phyloP scores from a whole-genome alignment of 257 asterid species.

The Jacaranda copaia region DNA sequence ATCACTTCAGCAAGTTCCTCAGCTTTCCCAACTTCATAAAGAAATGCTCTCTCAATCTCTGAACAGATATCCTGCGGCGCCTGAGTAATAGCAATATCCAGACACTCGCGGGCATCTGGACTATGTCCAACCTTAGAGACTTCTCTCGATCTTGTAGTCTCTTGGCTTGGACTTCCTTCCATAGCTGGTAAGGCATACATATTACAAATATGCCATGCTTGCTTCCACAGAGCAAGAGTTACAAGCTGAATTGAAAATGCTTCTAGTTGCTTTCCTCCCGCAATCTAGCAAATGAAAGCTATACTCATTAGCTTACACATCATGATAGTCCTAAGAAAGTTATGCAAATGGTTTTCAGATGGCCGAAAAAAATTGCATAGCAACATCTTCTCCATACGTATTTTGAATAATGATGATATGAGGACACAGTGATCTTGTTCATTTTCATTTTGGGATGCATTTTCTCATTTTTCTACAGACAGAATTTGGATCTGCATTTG shows the following conservation, averaged over 20 bases:
- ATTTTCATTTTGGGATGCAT: neutral
- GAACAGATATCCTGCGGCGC: slow-evolving; percentile 55
- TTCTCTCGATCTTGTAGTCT: slow-evolving; percentile 51
- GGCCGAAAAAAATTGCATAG: neutral
- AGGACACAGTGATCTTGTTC: slow-evolving; percentile 10
- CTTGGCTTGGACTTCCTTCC: slow-evolving; percentile 70
- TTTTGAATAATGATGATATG: neutral
- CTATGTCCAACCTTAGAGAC: slow-evolving; percentile 42
- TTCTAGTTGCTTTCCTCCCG: slow-evolving; percentile 72
- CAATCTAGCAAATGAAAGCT: slow-evolving; percentile 54
- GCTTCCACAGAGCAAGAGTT: slow-evolving; percentile 97
- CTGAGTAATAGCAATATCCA: slow-evolving; percentile 43
- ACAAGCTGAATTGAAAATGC: slow-evolving; percentile 91
- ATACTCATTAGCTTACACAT: slow-evolving; percentile 22
- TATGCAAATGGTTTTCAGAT: neutral
- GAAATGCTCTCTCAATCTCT: slow-evolving; percentile 78
- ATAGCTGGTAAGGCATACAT: slow-evolving; percentile 78
- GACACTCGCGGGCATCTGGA: slow-evolving; percentile 47
- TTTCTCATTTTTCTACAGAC: neutral
- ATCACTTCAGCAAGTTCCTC: slow-evolving; percentile 80
- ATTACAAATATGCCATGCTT: slow-evolving; percentile 86
- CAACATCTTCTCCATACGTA: neutral
- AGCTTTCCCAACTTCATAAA: slow-evolving; percentile 73
- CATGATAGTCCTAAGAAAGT: slow-evolving; percentile 2
- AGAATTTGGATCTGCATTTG: neutral